Base-by-base conservation (phyloP, 1,139 yeast species). In the Arxiozyma telluris region DNA sequence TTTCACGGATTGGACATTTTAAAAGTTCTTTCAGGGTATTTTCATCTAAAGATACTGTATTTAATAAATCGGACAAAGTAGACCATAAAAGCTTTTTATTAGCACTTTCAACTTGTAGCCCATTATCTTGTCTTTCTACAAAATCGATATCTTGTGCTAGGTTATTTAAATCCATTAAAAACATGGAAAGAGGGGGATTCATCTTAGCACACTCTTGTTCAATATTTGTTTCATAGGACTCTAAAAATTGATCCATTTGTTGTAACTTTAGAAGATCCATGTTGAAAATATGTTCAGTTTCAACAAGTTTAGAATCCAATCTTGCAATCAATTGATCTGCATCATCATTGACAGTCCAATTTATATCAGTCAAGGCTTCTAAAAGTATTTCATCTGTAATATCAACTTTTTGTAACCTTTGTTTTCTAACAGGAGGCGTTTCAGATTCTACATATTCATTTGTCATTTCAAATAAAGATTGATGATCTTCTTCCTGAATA, bases 81-180 rank as follows among this genome's bases (percentile, higher is more conserved):
- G 78, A 80, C 76, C 83, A 84, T 45, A 91, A 73, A 22, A 77
- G 69, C 62, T 87, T 87, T 68, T 87, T 88, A 69, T 91, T 91
- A 44, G 88, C 83, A 5, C 93, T 82, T 61, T 84, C 85, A 3
- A 90, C 86, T 70, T 91, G 97, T 41, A 90, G 71, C 51, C 96
- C 96, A 61, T 84, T 82, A 1, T 90, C 83, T 64, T 87, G 87
- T 47, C 77, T 75, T 65, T 90, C 96, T 51, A 90, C 84, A 53
- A 78, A 79, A 50, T 79, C 77, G 52, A 90, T 81, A 57, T 87
- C 93, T 8, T 81, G 81, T 4, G 83, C 78, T 51, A 88, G 77
- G 6, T 82, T 76, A 20, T 82, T 76, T 52, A 83, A 68, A 60
- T 83, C 80, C 67, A 83, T 81, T 15, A 82, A 75, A 60, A 81